Evolutionary conservation across 2,329 filamentous ascomycete species (phyloP).

Genomic region (Gliomastix tumulicola): DNA sequence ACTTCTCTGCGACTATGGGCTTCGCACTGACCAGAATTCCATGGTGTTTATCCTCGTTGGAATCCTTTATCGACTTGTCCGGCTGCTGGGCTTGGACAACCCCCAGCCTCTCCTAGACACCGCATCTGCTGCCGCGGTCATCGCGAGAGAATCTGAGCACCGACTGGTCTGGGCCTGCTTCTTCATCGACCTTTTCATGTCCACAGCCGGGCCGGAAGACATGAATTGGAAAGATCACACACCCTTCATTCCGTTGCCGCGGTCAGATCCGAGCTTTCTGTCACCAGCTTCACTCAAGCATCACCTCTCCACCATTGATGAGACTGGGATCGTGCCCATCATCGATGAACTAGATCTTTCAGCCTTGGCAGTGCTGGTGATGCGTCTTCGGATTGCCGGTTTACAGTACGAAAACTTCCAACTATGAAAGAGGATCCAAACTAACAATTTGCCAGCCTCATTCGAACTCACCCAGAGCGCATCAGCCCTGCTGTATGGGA

Average conservation of each 20-base stretch:
- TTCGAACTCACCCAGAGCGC: slow-evolving; percentile 7
- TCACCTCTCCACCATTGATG: slow-evolving; percentile 8
- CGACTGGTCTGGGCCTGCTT: slow-evolving; percentile 15
- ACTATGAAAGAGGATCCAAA: too few species aligned
- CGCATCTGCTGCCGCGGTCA: slow-evolving; percentile 3
- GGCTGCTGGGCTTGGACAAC: slow-evolving; percentile 10
- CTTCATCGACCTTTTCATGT: slow-evolving; percentile 11
- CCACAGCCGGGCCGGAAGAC: slow-evolving; percentile 12
- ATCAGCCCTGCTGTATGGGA: slow-evolving; percentile 7
- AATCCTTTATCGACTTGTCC: slow-evolving; percentile 12
- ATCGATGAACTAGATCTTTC: slow-evolving; percentile 9
- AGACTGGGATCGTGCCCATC: slow-evolving; percentile 1
- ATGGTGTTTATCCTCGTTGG: slow-evolving; percentile 12
- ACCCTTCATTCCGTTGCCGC: slow-evolving; percentile 12
- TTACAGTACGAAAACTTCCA: slow-evolving; percentile 9
- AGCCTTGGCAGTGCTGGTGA: slow-evolving; percentile 8
- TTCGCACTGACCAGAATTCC: slow-evolving; percentile 12
- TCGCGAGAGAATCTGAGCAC: slow-evolving; percentile 10
- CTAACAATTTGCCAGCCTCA: too few species aligned
- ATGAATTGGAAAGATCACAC: slow-evolving; percentile 11
- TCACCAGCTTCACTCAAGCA: slow-evolving; percentile 3
- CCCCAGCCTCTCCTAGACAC: slow-evolving; percentile 5
- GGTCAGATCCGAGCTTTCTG: slow-evolving; percentile 9
- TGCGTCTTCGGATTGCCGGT: slow-evolving; percentile 10
- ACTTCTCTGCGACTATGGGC: slow-evolving; percentile 13